Evolutionary conservation across 2,329 filamentous ascomycete species (phyloP).

Genomic region (Aureobasidium melanogenum): DNA sequence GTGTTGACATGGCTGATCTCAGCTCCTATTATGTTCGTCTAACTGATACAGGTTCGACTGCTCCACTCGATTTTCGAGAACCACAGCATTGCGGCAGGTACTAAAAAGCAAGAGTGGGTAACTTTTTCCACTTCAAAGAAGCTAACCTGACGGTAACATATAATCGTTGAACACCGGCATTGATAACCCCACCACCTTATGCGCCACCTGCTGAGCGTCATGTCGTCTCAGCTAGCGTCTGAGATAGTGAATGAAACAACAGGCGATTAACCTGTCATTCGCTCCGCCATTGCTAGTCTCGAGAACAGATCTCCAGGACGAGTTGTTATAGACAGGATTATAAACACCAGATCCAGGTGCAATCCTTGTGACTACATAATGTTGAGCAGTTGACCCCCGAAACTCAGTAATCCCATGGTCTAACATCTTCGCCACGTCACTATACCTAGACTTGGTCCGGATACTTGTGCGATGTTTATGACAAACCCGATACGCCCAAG

Average conservation of each 20-base stretch:
- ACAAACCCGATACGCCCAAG: neutral
- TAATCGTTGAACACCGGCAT: neutral
- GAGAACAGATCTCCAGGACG: neutral
- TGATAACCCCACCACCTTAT: neutral
- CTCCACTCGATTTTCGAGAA: neutral
- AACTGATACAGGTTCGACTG: neutral
- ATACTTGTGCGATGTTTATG: neutral
- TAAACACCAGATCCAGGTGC: neutral
- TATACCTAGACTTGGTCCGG: neutral
- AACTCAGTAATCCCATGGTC: neutral
- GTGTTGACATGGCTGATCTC: neutral
- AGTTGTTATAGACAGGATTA: neutral
- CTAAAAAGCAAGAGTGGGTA: neutral
- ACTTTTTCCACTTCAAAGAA: neutral
- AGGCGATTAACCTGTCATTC: neutral
- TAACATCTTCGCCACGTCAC: neutral
- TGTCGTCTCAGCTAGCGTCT: neutral
- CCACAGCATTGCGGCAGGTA: neutral
- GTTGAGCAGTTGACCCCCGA: neutral
- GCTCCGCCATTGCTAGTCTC: neutral
- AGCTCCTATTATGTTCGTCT: neutral
- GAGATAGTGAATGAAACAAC: neutral
- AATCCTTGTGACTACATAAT: neutral
- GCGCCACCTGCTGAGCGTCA: neutral
- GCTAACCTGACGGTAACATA: neutral